Evolutionary conservation across 768 basidiomycete genomes (phyloP), one percentile per base, ranked within the genome.

Genomic region (Pleurotus salmoneostramineus): DNA sequence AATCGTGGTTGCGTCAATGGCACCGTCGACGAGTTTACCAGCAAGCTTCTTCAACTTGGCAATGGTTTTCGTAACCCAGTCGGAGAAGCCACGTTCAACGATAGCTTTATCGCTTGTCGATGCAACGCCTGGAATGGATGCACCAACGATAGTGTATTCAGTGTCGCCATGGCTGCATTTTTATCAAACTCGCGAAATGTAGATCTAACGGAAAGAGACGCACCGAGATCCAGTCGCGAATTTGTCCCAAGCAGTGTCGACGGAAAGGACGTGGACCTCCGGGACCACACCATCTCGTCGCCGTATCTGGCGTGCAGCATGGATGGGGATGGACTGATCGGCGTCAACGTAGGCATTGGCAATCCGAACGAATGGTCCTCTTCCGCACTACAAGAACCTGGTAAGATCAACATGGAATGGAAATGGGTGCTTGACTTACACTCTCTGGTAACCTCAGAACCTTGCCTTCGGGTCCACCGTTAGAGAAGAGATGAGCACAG

Each of bases 321-420:
- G 36, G 1, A 58, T 43, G 1, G 75, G 73, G 8, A 76, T 64
- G 0, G 70, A 69, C 60, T 78, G 77, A 58, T 78, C 69, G 10
- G 68, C 62, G 3, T 72, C 66, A 14, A 68, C 63, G 68, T 71
- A 74, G 1, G 71, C 68, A 11, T 63, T 62, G 6, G 71, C 69
- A 40, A 79, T 63, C 12, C 65, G 63, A 10, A 66, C 70, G 52
- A 71, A 71, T 11, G 60, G 57, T n/a, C 43, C 58, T 31, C 31
- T 52, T 2, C 60, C 57, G 51, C 60, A 61, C 60, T 61, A 49
- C 8, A 55, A 27, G 34, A n/a, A 5, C 17, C 15, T n/a, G 6
- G 36, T 15, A 5, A 55, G 3, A 8, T 7, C 15, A 31, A 11
- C 5, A 2, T 14, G 37, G 36, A n/a, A 15, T 6, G 32, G 12